Base-by-base conservation (phyloP, 2,329 filamentous ascomycete genomes). In the Exophiala spinifera region DNA sequence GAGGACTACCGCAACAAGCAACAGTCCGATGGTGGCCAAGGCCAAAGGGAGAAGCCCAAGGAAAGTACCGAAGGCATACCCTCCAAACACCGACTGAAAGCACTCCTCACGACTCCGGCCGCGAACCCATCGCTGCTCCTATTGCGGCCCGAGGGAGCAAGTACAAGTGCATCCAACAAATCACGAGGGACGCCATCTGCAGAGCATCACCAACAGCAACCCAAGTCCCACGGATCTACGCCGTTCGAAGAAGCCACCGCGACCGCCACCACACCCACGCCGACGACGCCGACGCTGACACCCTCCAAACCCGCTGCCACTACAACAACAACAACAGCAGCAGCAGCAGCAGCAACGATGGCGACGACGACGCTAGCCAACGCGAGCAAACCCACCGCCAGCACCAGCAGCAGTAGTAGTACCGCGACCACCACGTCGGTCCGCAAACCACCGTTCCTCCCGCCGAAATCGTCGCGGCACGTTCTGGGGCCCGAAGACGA, bases 1-100 rank as follows among this genome's bases (percentile, higher is more conserved):
- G 73, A 74, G 46, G 63, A 65, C 34, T 44, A 57, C 23, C 37
- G 44, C n/a, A 13, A 46, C 28, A 59, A 59, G 28, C 11, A 49
- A 8, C 43, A 58, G 2, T 10, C 25, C 10, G 25, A 31, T 20
- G 50, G 60, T 14, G 51, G 49, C 14, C 49, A 45, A 15, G 31
- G 15, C 14, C 49, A 45, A 15, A 33, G 15, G 13, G 40, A 50
- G 4, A 53, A 47, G 10, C 25, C 25, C 25, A 10, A 2, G 2
- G 55, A 55, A 39, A 45, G 50, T 4, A 46, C 54, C 36, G 44
- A 33, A 34, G 17, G 19, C 54, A 59, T 40, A 14, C 52, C 55
- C 14, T 45, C 57, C 6, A 23, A 49, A 25, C 15, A 51, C 14
- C 51, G 60, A 21, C 43, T 62, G n/a, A 46, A 60, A 37, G 44